phyloP scores from a whole-genome alignment of 352 stramenopile species.

The Pythium phragmiticola region DNA sequence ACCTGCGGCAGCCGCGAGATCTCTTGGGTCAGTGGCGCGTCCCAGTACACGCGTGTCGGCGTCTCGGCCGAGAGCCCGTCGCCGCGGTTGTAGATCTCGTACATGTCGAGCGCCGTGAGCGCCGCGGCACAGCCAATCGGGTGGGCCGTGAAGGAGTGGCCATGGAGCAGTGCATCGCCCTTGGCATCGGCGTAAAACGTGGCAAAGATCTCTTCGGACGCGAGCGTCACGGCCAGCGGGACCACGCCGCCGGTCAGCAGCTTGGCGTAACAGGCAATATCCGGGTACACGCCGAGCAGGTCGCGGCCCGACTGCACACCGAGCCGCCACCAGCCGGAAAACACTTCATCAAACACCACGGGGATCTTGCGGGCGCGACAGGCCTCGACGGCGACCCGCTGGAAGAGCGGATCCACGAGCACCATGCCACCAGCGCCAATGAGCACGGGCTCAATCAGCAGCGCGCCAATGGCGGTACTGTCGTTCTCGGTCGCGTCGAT shows the following conservation, averaged over 20 bases:
- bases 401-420: constrained; percentile 91
- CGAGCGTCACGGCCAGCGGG: constrained; percentile 83
- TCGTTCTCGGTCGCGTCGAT: constrained; percentile 42
- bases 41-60: constrained; percentile 56
- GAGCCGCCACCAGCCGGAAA: constrained; percentile 90
- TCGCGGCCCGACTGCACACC: constrained; percentile 85
- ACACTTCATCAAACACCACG: constrained; percentile 93
- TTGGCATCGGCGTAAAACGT: constrained; percentile 90
- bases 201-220: constrained; percentile 86
- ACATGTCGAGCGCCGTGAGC: constrained; percentile 88
- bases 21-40: constrained; percentile 39
- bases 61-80: constrained; percentile 10
- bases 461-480: constrained; percentile 51
- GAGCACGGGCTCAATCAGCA: constrained; percentile 90
- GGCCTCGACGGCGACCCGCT: constrained; percentile 84
- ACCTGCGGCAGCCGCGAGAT: constrained; percentile 57
- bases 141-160: constrained; percentile 92
- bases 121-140: constrained; percentile 88
- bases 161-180: constrained; percentile 86
- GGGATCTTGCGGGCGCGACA: constrained; percentile 76
- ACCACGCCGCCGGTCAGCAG: constrained; percentile 89
- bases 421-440: constrained; percentile 89
- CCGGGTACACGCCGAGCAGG: constrained; percentile 80
- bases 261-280: constrained; percentile 92
- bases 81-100: constrained; percentile 57